These are phyloP conservation scores for Inga laurina DNA, from an alignment of 306 rosid species.

Conservation along the genomic window DNA sequence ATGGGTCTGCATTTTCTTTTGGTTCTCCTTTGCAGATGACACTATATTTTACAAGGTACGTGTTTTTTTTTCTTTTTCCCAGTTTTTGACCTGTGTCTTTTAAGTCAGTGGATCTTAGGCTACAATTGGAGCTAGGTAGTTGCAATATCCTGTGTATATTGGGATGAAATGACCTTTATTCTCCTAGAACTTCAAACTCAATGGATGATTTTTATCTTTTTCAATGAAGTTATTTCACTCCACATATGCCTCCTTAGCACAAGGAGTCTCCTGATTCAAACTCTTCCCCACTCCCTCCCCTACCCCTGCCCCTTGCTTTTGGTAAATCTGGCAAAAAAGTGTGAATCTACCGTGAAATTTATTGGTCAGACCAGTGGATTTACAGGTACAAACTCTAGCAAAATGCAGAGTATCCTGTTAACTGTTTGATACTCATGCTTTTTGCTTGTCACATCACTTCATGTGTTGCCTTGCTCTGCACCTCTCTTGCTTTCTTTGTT, in stretches of 20 bases:
- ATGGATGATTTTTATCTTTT: background rate
- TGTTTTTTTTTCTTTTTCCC: background rate
- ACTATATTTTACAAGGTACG: slow-evolving; percentile 75
- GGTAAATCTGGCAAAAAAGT: background rate
- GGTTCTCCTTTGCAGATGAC: slow-evolving; percentile 57
- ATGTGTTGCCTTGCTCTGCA: slow-evolving; percentile 1
- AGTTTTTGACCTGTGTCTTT: slow-evolving; percentile 12
- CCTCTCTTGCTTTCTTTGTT: slow-evolving; percentile 19
- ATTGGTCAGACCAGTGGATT: background rate
- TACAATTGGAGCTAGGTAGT: background rate
- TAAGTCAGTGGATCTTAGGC: background rate
- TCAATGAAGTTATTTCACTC: background rate
- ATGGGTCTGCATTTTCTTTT: slow-evolving; percentile 26
- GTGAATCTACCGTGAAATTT: background rate
- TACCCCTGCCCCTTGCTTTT: background rate
- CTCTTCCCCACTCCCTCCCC: background rate
- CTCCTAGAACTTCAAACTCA: slow-evolving; percentile 9
- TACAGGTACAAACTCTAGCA: slow-evolving; percentile 14
- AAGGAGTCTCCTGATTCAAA: background rate
- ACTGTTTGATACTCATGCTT: slow-evolving; percentile 2
- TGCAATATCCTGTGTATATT: background rate
- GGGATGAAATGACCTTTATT: slow-evolving; percentile 10
- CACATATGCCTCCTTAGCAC: background rate
- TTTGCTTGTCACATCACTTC: background rate
- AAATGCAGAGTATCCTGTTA: slow-evolving; percentile 8